A percentile compares a stretch with the other conserved stretches of the same genome.
phyloP scores from a whole-genome alignment of 306 rosid genomes.

The Cyamopsis tetragonoloba region DNA sequence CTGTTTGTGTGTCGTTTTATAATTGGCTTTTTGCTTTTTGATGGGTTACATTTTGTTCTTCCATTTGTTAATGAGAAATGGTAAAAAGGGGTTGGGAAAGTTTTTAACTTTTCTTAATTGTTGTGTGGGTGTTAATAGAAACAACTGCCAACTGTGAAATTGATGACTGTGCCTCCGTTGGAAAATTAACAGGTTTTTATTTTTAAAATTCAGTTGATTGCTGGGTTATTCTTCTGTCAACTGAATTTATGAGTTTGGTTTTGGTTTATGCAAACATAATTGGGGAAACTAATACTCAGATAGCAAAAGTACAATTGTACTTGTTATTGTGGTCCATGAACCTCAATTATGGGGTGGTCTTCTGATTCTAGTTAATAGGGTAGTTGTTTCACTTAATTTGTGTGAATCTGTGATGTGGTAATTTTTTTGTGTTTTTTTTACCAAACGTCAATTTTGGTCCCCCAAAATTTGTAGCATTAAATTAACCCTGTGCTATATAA shows the following conservation, averaged over 20 bases:
- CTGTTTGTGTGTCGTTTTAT: conserved; percentile 9
- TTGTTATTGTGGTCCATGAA: conserved; percentile 1
- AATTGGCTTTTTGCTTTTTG: neutral
- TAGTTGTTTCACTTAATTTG: neutral
- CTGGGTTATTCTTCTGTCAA: conserved; percentile 3
- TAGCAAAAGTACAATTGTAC: neutral
- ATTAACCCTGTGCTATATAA: neutral
- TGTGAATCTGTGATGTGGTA: neutral
- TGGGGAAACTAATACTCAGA: conserved; percentile 18
- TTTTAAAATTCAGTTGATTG: neutral
- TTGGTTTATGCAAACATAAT: neutral
- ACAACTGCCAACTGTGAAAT: neutral
- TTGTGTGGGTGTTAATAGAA: neutral
- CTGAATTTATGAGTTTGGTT: neutral
- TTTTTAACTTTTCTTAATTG: neutral
- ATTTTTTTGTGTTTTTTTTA: neutral
- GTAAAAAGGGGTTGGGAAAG: neutral
- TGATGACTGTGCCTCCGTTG: neutral
- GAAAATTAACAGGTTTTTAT: too few species aligned
- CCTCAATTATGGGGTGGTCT: neutral
- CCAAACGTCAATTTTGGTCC: neutral
- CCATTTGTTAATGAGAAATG: neutral
- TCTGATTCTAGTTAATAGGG: neutral
- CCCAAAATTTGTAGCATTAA: neutral
- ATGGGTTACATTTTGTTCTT: neutral